Percentiles rank a stretch among this genome's conserved stretches.
Conservation (phyloP, 2,329 filamentous ascomycete genomes). For the Polytolypa hystricis region DNA sequence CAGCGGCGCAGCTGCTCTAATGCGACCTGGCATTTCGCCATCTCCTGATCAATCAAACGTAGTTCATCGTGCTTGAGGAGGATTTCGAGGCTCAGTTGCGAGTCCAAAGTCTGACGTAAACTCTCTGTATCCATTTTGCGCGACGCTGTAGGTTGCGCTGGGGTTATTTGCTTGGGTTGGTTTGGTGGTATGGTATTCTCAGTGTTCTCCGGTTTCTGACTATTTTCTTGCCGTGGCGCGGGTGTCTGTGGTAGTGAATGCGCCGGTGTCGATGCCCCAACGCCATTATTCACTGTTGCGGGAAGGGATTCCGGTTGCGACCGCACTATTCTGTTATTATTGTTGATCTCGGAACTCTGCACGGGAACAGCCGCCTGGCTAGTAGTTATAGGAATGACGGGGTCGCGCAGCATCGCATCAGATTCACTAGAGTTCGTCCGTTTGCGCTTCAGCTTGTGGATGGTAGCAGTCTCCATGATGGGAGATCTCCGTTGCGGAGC, state of each 20-base stretch:
- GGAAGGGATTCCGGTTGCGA: background rate
- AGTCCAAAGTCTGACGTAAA: conserved; percentile 63
- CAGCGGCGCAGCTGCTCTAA: conserved; percentile 89
- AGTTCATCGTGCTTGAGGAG: conserved; percentile 90
- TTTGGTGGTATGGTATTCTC: conserved; percentile 1
- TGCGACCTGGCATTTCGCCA: conserved; percentile 88
- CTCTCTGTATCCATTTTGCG: conserved; percentile 28
- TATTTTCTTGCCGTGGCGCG: background rate
- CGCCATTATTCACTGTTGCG: background rate
- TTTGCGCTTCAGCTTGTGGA: conserved; percentile 47
- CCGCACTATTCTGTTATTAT: background rate
- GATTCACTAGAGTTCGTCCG: conserved; percentile 38
- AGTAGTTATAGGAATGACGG: background rate
- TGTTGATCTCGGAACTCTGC: conserved; percentile 1
- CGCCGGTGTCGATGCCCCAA: background rate
- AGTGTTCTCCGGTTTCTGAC: background rate
- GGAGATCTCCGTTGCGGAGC: conserved; percentile 23
- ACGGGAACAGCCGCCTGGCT: background rate
- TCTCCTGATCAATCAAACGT: conserved; percentile 86
- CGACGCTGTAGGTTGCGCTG: background rate
- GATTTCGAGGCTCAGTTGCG: conserved; percentile 84
- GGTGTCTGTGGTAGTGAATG: background rate
- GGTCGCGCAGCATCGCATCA: conserved; percentile 12
- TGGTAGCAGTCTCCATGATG: conserved; percentile 17
- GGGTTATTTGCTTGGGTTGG: background rate